Base-by-base conservation (phyloP, 306 rosid species). In the Spatholobus suberectus region DNA sequence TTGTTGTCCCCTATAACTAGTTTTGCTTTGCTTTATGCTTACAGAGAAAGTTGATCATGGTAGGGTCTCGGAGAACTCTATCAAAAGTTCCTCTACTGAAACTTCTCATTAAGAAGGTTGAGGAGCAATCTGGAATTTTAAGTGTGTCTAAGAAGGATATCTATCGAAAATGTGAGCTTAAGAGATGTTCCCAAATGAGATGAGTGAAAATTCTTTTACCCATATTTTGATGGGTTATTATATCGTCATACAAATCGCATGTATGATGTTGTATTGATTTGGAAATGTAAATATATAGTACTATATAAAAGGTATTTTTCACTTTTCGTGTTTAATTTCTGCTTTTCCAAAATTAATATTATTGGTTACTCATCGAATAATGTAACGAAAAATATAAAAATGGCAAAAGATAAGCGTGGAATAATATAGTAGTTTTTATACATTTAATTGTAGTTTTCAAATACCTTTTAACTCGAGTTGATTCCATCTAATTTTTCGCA, bases 11-110 rank as follows among this genome's bases (percentile, higher is more conserved):
- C 4, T 23, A 32, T 40, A 8, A 51, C 15, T 51, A 27, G n/a
- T 17, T 37, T 34, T 61, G 20, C 24, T 7, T 9, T 83, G 75
- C 21, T 65, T 73, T 75, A 70, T 62, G 80, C 70, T 49, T 66
- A 43, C 79, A 96, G 98, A 93, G 89, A 96, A 96, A 96, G 90
- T 84, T 96, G 87, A 85, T 93, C 52, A 90, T 96, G 99, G 94
- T 92, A 38, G 99, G 99, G 51, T 96, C 99, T 65, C 81, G 91
- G 78, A 86, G 88, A 85, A 93, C 98, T 15, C 90, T 96, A 46
- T 85, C 88, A 32, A 93, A 83, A 77, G 93, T 93, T 84, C 96
- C 95, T 55, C 75, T 93, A 66, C 77, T 96, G 79, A 96, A 91
- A 89, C 96, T 93, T 89, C 97, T 96, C 23, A 90, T 96, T 11